phyloP scores from a whole-genome alignment of 108 stramenopile genomes.

The Stephanodiscus triporus region DNA sequence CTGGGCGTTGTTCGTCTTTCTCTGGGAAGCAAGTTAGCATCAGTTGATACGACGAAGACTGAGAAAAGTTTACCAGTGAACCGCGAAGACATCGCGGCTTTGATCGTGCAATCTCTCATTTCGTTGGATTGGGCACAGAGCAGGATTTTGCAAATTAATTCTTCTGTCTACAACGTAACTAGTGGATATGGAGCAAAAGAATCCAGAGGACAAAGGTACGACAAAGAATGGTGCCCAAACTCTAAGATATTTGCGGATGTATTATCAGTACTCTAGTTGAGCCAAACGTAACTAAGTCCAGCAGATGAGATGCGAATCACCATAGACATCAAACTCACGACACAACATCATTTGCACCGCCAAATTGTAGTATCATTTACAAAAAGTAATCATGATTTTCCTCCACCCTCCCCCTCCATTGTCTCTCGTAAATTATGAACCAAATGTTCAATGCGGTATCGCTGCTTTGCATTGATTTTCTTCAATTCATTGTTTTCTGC shows the following conservation, averaged over 20 bases:
- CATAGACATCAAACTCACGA: not conserved
- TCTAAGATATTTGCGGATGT: slow-evolving; percentile 31
- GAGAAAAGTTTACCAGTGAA: slow-evolving; percentile 36
- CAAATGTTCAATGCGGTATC: slow-evolving; percentile 50
- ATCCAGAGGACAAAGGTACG: slow-evolving; percentile 21
- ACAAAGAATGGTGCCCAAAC: slow-evolving; percentile 52
- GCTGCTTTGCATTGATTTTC: slow-evolving; percentile 51
- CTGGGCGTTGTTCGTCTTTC: slow-evolving; percentile 40
- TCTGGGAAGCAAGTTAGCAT: not conserved
- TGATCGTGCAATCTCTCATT: slow-evolving; percentile 70
- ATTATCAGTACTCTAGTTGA: slow-evolving; percentile 17
- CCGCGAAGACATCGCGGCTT: slow-evolving; percentile 79
- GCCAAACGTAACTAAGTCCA: not conserved
- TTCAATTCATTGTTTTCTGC: slow-evolving; percentile 50
- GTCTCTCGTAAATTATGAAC: slow-evolving; percentile 40
- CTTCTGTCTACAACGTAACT: slow-evolving; percentile 9
- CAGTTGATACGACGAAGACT: not conserved
- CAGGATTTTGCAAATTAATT: slow-evolving; percentile 43
- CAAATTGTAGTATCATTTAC: not conserved
- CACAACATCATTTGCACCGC: not conserved
- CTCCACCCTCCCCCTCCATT: slow-evolving; percentile 9
- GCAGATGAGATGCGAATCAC: not conserved
- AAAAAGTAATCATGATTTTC: slow-evolving; percentile 7
- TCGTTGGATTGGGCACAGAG: slow-evolving; percentile 71
- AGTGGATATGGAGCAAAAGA: slow-evolving; percentile 7